Conservation (phyloP, 495 filamentous ascomycete genomes). For the Aeminium ludgeri region DNA sequence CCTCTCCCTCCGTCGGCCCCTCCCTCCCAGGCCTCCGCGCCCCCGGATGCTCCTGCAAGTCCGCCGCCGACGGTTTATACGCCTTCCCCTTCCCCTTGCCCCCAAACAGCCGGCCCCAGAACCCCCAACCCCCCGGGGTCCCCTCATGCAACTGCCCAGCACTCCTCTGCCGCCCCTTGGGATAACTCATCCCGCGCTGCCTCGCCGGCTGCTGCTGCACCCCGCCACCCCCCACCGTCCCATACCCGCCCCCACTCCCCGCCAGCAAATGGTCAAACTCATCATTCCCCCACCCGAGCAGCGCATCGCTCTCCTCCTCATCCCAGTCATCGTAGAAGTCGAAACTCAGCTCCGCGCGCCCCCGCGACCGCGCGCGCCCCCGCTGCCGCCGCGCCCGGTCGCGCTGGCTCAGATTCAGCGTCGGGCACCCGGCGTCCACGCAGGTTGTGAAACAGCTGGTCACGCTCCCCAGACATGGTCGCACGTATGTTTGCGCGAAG, state of each 20-base stretch:
- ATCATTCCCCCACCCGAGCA: slow-evolving; percentile 57
- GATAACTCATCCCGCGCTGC: slow-evolving; percentile 74
- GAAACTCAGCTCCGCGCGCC: slow-evolving; percentile 65
- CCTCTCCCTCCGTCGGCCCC: slow-evolving; percentile 44
- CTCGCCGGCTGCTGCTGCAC: slow-evolving; percentile 49
- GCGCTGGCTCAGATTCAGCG: slow-evolving; percentile 33
- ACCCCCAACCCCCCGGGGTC: slow-evolving; percentile 55
- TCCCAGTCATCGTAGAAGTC: slow-evolving; percentile 99
- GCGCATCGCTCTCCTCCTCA: slow-evolving; percentile 47
- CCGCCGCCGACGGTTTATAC: slow-evolving; percentile 82
- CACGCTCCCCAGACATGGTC: slow-evolving; percentile 58
- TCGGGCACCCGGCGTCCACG: slow-evolving; percentile 38
- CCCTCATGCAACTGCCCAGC: slow-evolving; percentile 40
- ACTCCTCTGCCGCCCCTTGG: slow-evolving; percentile 41
- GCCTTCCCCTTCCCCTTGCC: slow-evolving; percentile 53
- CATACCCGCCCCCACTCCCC: slow-evolving; percentile 38
- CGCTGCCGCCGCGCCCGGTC: slow-evolving; percentile 53
- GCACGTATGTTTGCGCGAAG: slow-evolving; percentile 70
- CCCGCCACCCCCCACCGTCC: slow-evolving; percentile 19
- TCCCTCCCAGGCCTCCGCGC: slow-evolving; percentile 22
- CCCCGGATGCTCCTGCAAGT: slow-evolving; percentile 76
- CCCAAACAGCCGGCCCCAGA: slow-evolving; percentile 52
- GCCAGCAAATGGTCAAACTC: slow-evolving; percentile 79
- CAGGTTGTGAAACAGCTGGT: slow-evolving; percentile 49
- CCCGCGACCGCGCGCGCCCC: slow-evolving; percentile 33